A percentile compares a stretch with the other conserved stretches of the same genome.
phyloP scores from a whole-genome alignment of 108 stramenopile genomes.

The Epipyxis sp. region DNA sequence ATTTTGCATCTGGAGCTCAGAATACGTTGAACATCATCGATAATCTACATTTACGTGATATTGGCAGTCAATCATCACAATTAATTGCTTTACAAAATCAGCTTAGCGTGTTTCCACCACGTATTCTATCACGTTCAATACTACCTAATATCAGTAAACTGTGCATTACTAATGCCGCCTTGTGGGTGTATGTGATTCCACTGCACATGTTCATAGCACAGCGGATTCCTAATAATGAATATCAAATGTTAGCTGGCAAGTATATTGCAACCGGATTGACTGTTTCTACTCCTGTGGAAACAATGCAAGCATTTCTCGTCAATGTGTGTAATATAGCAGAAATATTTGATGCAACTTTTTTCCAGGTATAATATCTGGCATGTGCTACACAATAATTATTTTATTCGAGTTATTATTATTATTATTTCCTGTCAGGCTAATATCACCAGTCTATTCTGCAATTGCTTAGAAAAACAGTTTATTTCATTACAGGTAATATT shows the following conservation, averaged over 20 bases:
- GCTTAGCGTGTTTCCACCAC: not conserved
- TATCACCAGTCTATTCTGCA: not conserved
- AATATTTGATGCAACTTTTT: slow-evolving; percentile 18
- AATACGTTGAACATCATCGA: slow-evolving; percentile 8
- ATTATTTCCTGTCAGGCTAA: not conserved
- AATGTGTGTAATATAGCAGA: not conserved
- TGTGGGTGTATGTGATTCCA: slow-evolving; percentile 20
- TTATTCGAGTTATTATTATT: not conserved
- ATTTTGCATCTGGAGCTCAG: not conserved
- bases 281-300: not conserved
- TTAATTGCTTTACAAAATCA: not conserved
- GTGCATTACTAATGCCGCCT: not conserved
- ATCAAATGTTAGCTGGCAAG: not conserved
- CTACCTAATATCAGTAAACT: not conserved
- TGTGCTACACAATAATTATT: not conserved
- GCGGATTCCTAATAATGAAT: too few relatives aligned
- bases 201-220: not conserved
- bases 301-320: slow-evolving; percentile 8
- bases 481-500: not conserved
- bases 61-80: slow-evolving; percentile 29
- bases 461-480: slow-evolving; percentile 12
- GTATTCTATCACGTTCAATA: not conserved
- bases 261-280: slow-evolving; percentile 2
- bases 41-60: not conserved
- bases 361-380: not conserved